Base-by-base conservation (phyloP, 768 basidiomycete genomes). In the Trametes cinnabarina region DNA sequence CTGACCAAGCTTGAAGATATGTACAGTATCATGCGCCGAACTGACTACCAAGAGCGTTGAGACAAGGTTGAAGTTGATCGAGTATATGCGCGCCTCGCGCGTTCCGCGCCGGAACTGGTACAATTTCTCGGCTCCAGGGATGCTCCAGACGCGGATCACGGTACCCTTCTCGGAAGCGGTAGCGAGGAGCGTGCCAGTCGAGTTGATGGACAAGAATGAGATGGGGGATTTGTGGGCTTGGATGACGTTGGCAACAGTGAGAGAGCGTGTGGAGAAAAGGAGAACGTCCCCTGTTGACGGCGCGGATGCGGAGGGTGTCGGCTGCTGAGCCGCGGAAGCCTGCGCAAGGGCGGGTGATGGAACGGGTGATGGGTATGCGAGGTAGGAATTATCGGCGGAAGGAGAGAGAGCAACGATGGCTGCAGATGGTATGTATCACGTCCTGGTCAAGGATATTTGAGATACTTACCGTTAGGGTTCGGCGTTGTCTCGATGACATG, bases 401-500 rank as follows among this genome's bases (percentile, higher is more conserved):
- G 97, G 94, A 0, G 95, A 95, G 20, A 99, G 83, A 0, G 97
- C 90, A 71, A 92, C 94, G 67, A 98, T 93, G 40, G 94, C 96
- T 96, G 69, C 17, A 54, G 53, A 32, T 14, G 51, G 53, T 60
- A 20, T 50, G 37, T 42, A 50, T 20, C 19, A 30, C 11, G 43
- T 23, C 9, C n/a, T 34, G 47, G 5, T 50, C 10, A 47, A n/a
- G 10, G 23, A 55, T 48, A 34, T 32, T 39, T 14, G 26, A 44
- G 19, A 25, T 3, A 71, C 73, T 63, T 72, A 93, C 95, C 95
- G 68, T 97, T 90, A 2, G 96, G 94, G 71, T 99, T 99, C 0
- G 92, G 85, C 8, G 91, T 88, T 0, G 97, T 98, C 76, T 99
- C 97, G 43, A 98, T 95, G 39, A 98, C 96, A 72, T 98, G 96